A percentile compares a stretch with the other conserved stretches of the same genome.
Conservation (phyloP, 805 yeast genomes). For the Yarrowia alimentaria region DNA sequence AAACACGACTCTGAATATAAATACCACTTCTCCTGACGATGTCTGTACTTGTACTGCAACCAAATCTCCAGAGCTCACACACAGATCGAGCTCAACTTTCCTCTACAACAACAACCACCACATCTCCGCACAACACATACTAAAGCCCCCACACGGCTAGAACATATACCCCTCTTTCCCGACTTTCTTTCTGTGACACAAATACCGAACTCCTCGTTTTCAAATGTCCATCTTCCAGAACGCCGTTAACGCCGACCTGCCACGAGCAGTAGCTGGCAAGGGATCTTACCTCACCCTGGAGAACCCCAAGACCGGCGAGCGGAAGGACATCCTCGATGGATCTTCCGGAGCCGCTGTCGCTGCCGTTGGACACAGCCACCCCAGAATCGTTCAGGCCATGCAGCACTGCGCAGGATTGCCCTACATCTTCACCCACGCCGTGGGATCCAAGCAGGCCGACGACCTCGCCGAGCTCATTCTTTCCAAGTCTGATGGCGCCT, state of each 20-base stretch:
- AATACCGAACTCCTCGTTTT: neutral
- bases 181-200: no score
- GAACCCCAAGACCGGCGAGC: conserved; percentile 29
- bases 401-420: conserved; percentile 25
- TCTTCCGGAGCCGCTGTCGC: conserved; percentile 29
- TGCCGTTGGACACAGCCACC: conserved; percentile 29
- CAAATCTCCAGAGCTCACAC: no score
- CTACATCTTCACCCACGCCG: conserved; percentile 28
- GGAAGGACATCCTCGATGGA: conserved; percentile 29
- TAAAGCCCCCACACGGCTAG: no score
- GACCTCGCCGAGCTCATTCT: conserved; percentile 28
- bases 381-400: conserved; percentile 28
- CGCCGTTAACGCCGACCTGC: conserved; percentile 19
- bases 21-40: no score
- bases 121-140: no score
- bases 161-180: no score
- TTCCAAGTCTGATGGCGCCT: conserved; percentile 27
- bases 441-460: conserved; percentile 29
- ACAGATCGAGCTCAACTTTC: no score
- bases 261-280: conserved; percentile 29
- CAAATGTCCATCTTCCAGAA: conserved; percentile 25
- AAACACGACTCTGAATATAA: no score
- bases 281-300: conserved; percentile 29
- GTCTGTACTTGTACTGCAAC: no score
- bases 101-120: no score